phyloP scores from a whole-genome alignment of 495 filamentous ascomycete species.

The Saxophila tyrrhenica region DNA sequence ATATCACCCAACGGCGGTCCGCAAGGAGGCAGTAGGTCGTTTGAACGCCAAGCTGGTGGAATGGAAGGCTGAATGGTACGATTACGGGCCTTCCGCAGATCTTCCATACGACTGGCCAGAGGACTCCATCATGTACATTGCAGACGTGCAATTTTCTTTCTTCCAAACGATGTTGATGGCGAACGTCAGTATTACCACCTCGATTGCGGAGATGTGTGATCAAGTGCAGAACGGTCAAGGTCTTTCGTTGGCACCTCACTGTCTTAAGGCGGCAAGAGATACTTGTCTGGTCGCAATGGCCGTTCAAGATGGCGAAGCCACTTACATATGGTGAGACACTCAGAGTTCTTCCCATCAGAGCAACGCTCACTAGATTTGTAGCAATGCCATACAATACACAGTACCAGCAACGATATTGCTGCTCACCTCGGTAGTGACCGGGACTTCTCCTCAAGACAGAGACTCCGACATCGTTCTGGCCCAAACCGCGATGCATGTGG shows the following conservation, averaged over 20 bases:
- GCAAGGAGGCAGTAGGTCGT: background rate
- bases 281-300: background rate
- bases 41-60: background rate
- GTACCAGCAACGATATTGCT: background rate
- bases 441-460: background rate
- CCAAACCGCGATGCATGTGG: background rate
- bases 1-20: background rate
- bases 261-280: background rate
- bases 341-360: background rate
- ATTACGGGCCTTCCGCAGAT: background rate
- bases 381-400: background rate
- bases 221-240: background rate
- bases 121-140: background rate
- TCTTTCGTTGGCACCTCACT: background rate
- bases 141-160: background rate
- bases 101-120: background rate
- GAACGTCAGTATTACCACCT: background rate
- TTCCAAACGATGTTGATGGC: background rate
- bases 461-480: background rate
- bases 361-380: background rate
- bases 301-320: background rate
- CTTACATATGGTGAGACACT: background rate
- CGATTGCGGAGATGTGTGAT: background rate
- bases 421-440: background rate
- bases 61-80: background rate